phyloP scores from a whole-genome alignment of 108 stramenopile species.

The Schizochytrium sp. region DNA sequence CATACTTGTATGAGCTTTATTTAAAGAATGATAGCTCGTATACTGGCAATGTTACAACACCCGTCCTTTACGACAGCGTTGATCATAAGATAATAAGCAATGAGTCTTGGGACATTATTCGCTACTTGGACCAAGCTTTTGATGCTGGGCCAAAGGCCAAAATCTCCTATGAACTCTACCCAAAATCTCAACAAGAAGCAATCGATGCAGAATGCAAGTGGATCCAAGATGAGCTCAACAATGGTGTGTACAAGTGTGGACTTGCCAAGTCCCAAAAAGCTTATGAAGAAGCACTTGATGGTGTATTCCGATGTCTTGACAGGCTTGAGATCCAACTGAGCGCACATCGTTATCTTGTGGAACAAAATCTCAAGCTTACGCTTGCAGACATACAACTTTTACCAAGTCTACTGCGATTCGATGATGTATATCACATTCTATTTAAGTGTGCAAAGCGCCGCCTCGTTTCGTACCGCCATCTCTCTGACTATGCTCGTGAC shows the following conservation, averaged over 20 bases:
- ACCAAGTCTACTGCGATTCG: slow-evolving; percentile 92
- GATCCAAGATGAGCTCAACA: slow-evolving; percentile 91
- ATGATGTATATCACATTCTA: slow-evolving; percentile 90
- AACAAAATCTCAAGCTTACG: slow-evolving; percentile 81
- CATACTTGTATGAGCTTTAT: slow-evolving; percentile 16
- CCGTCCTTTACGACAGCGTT: slow-evolving; percentile 94
- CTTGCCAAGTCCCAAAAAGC: slow-evolving; percentile 92
- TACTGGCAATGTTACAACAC: slow-evolving; percentile 87
- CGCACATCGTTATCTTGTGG: slow-evolving; percentile 83
- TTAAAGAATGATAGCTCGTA: slow-evolving; percentile 65
- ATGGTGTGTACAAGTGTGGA: slow-evolving; percentile 96
- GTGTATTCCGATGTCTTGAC: slow-evolving; percentile 90
- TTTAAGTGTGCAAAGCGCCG: slow-evolving; percentile 90
- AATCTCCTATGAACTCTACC: slow-evolving; percentile 84
- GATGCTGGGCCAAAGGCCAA: slow-evolving; percentile 62
- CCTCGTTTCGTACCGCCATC: slow-evolving; percentile 83
- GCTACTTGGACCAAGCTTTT: slow-evolving; percentile 91
- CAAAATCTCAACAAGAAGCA: slow-evolving; percentile 80
- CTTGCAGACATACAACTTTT: slow-evolving; percentile 94
- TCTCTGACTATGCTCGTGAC: slow-evolving; percentile 91
- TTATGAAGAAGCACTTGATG: slow-evolving; percentile 89
- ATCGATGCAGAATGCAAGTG: slow-evolving; percentile 86
- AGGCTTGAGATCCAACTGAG: slow-evolving; percentile 81
- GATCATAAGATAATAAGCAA: slow-evolving; percentile 94
- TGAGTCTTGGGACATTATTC: slow-evolving; percentile 94